Evolutionary conservation across 129 eudicot genomes (phyloP), one percentile per base, ranked within the genome.

Genomic region (Helianthus tuberosus): DNA sequence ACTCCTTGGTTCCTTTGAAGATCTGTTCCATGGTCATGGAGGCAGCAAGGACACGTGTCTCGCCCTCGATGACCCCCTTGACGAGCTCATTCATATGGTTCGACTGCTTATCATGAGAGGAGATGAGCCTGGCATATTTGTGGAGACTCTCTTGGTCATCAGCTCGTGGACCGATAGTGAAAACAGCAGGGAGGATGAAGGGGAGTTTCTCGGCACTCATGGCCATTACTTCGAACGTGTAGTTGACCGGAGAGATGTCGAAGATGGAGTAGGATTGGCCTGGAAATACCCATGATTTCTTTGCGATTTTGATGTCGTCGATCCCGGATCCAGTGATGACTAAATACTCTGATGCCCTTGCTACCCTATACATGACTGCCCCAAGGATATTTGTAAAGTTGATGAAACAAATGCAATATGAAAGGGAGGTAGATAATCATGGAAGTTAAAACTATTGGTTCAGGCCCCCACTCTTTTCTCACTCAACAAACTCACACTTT

Each of bases 191-290:
- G 15, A 88, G 94, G 39, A 85, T 68, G 74, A 88, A 83, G 0
- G 88, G 88, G 35, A 88, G 90, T 64, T 88, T 88, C 41, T 88
- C 95, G 27, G 90, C 95, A 16, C 90, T 85, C 95, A 85, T 88
- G 75, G 95, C 95, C 38, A 85, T 84, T 9, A 85, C 95, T 47
- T 88, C 85, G 39, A 85, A 85, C 35, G 88, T 85, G 80, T 88
- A 88, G 69, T 88, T 88, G 0, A 85, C 90, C 0, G 94, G 94
- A 13, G 94, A 80, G 62, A 88, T 64, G 77, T 85, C 90, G 59
- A 85, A 83, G 11, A 46, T 64, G 14, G 88, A 23, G 79, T 69
- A 83, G 0, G 86, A 78, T 62, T 88, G 94, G 32, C 90, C 90
- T 2, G 90, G 94, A 38, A 85, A 74, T 23, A 88, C 57, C 90